A percentile compares a stretch with the other conserved stretches of the same genome.
phyloP scores from a whole-genome alignment of 2,329 filamentous ascomycete species.

The Trichophyton schoenleinii region DNA sequence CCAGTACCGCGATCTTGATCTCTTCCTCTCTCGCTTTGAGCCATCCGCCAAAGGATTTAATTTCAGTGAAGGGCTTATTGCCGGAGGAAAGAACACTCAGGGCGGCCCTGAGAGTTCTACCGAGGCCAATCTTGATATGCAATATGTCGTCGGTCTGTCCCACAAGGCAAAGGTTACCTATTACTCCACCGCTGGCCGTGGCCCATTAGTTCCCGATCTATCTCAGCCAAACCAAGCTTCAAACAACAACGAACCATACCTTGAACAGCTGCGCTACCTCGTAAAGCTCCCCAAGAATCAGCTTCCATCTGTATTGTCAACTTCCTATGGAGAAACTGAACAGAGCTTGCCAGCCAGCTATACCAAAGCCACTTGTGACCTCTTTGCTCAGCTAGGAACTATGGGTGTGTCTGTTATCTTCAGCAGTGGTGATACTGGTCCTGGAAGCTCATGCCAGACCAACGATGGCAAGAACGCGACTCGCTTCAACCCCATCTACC shows the following conservation, averaged over 20 bases:
- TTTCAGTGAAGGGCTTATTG: constrained; percentile 47
- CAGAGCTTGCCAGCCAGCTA: constrained; percentile 48
- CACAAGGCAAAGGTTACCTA: constrained; percentile 40
- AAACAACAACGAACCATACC: constrained; percentile 53
- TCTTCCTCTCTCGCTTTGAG: constrained; percentile 45
- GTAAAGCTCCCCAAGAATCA: constrained; percentile 41
- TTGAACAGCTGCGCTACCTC: constrained; percentile 51
- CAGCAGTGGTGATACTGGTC: constrained; percentile 50
- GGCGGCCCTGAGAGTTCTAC: constrained; percentile 29
- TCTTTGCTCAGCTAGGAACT: constrained; percentile 52
- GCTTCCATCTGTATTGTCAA: constrained; percentile 52
- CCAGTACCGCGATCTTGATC: constrained; percentile 42
- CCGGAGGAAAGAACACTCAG: constrained; percentile 43
- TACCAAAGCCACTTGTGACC: constrained; percentile 47
- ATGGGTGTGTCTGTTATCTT: constrained; percentile 57
- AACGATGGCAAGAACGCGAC: constrained; percentile 44
- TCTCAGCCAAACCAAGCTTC: constrained; percentile 27
- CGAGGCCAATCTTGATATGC: constrained; percentile 54
- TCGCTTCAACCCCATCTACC: constrained; percentile 43
- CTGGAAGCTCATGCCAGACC: constrained; percentile 42
- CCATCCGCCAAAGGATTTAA: constrained; percentile 40
- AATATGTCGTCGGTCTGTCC: constrained; percentile 46
- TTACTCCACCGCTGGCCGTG: constrained; percentile 49
- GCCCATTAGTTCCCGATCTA: constrained; percentile 39
- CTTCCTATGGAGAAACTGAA: constrained; percentile 61